These are phyloP conservation scores for Saturnispora bothae DNA, from an alignment of 805 yeast species.

Conservation along the genomic window DNA sequence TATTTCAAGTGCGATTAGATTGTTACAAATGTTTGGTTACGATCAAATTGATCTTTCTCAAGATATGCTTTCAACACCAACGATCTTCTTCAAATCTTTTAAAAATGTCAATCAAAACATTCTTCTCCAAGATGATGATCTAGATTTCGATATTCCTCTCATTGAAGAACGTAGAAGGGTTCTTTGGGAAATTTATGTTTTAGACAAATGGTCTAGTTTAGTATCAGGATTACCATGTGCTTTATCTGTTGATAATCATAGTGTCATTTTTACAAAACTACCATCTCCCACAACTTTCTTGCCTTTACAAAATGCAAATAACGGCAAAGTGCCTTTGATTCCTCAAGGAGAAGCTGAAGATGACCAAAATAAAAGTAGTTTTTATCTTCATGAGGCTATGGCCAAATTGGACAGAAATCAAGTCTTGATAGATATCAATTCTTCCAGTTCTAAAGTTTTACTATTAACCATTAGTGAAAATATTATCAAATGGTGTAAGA, in stretches of 20 bases:
- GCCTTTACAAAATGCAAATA: constrained; percentile 9
- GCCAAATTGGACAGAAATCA: constrained; percentile 20
- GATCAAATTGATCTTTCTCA: constrained; percentile 23
- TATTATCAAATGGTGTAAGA: constrained; percentile 25
- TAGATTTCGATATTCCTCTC: constrained; percentile 19
- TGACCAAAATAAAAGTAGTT: constrained; percentile 11
- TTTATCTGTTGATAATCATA: constrained; percentile 19
- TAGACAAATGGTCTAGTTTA: constrained; percentile 25
- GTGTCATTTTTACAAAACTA: constrained; percentile 22
- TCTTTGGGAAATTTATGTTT: constrained; percentile 24
- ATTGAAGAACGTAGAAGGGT: constrained; percentile 24
- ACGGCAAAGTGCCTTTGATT: neutral
- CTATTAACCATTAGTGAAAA: constrained; percentile 24
- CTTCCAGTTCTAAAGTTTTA: constrained; percentile 20
- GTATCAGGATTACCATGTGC: constrained; percentile 25
- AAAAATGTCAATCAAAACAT: constrained; percentile 8
- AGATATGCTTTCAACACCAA: constrained; percentile 14
- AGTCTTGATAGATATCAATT: constrained; percentile 21
- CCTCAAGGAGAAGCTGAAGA: neutral
- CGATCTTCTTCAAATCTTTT: constrained; percentile 12
- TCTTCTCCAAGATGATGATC: constrained; percentile 14
- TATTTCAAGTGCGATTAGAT: constrained; percentile 19
- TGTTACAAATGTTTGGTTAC: constrained; percentile 22
- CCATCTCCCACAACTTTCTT: constrained; percentile 23
- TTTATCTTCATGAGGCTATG: constrained; percentile 24